Evolutionary conservation across 495 filamentous ascomycete genomes (phyloP), one percentile per base, ranked within the genome.

Genomic region (Aspergillus sparsus): DNA sequence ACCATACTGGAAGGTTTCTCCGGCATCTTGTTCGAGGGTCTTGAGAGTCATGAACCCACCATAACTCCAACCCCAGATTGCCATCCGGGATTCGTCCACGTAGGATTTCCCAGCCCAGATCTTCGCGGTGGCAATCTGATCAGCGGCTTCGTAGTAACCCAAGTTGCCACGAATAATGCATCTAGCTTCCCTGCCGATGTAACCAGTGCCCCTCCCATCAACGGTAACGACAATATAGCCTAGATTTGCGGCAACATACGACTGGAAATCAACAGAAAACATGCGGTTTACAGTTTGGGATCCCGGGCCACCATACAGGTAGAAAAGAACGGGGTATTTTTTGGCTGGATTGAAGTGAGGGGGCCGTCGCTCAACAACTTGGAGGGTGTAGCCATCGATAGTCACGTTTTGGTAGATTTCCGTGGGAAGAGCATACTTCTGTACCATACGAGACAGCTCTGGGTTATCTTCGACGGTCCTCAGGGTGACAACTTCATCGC

Each of bases 61-160:
- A 68, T 93, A 98, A 62, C 89, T 94, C 94, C 94, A 98, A 37
- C 94, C 94, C 94, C 94, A 98, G 66, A 98, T 96, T 1, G 92
- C 93, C 58, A 98, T 85, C 35, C 87, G 81, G 9, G 83, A 76
- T 60, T 82, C 80, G 72, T 98, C 95, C 6, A 96, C 88, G 71
- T 98, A 98, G 32, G 80, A 69, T 77, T 94, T 96, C 42, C 73
- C 69, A 0, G 86, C 87, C 90, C 90, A 98, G 54, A 89, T 84
- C 77, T 93, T 91, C 15, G 90, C 94, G 5, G 92, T 89, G 7
- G 86, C 88, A 56, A 98, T 97, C 72, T 98, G 94, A 69, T 98
- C 95, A 35, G 83, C 80, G 8, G 91, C 85, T 79, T 98, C 94
- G 67, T 85, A 91, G 67, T 88, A 76, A 18, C 94, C 94, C 21